A percentile compares a stretch with the other conserved stretches of the same genome.
Evolutionary conservation across 1,284 basidiomycete genomes (phyloP).

Genomic region (Microbotryomycetes sp.): DNA sequence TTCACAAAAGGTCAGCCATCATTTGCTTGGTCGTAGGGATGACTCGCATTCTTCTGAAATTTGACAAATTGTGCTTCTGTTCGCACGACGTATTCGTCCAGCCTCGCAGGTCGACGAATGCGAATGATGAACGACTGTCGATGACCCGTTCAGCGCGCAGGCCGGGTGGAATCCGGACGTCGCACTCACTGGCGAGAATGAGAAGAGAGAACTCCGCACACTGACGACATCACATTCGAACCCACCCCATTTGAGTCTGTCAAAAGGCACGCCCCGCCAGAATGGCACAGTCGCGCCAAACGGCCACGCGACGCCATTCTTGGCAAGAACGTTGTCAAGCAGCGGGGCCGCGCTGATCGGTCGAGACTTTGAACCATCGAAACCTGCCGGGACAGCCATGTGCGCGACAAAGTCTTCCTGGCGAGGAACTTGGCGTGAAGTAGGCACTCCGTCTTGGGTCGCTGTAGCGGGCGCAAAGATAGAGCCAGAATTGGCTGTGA

Average conservation of each 20-base stretch:
- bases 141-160: neutral
- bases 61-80: slow-evolving; percentile 30
- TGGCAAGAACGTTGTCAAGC: slow-evolving; percentile 11
- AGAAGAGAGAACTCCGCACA: slow-evolving; percentile 14
- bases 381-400: slow-evolving; percentile 13
- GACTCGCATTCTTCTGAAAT: slow-evolving; percentile 9
- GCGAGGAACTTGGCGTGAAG: neutral
- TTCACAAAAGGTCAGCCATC: neutral
- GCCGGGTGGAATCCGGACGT: no score
- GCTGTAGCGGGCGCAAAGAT: neutral
- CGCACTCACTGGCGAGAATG: slow-evolving; percentile 17
- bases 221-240: slow-evolving; percentile 34
- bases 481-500: neutral
- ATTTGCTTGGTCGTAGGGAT: neutral
- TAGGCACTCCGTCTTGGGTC: neutral
- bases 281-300: slow-evolving; percentile 29
- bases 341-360: slow-evolving; percentile 1
- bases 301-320: slow-evolving; percentile 26
- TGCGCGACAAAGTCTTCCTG: slow-evolving; percentile 5
- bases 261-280: slow-evolving; percentile 23
- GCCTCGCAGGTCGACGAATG: slow-evolving; percentile 27
- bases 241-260: slow-evolving; percentile 32
- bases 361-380: neutral
- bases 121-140: slow-evolving; percentile 31
- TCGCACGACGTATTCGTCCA: slow-evolving; percentile 33